phyloP scores from a whole-genome alignment of 1,284 basidiomycete genomes.

The Leccinum subrobustum region DNA sequence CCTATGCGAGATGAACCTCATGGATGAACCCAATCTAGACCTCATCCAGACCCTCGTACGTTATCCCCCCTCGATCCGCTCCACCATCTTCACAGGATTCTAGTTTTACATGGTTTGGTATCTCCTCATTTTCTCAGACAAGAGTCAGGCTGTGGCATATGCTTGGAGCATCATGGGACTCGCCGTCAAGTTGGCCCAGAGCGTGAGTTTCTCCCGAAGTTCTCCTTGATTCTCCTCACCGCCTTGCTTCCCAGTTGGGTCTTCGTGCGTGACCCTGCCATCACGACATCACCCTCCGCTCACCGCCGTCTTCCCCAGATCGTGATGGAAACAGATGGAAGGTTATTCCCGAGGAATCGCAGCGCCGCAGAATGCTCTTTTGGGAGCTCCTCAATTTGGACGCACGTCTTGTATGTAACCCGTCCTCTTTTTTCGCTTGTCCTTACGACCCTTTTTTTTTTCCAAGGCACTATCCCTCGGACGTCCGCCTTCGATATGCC shows the following conservation, averaged over 20 bases:
- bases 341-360: conserved; percentile 65
- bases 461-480: conserved; percentile 73
- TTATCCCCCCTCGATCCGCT: conserved; percentile 7
- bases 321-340: conserved; percentile 69
- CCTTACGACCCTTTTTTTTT: conserved; percentile 5
- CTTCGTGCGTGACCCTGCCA: conserved; percentile 44
- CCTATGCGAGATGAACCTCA: conserved; percentile 65
- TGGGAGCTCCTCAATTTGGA: conserved; percentile 76
- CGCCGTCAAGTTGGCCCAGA: conserved; percentile 58
- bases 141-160: conserved; percentile 63
- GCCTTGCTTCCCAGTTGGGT: conserved; percentile 42
- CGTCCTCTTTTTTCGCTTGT: conserved; percentile 4
- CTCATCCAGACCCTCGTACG: conserved; percentile 62
- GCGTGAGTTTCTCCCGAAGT: conserved; percentile 38
- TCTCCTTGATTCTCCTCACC: conserved; percentile 3
- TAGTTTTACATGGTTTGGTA: conserved; percentile 75
- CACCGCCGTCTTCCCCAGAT: conserved; percentile 43
- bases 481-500: conserved; percentile 68
- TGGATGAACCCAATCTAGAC: conserved; percentile 68
- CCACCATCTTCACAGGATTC: conserved; percentile 20
- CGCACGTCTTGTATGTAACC: conserved; percentile 60
- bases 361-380: conserved; percentile 65
- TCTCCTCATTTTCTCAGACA: conserved; percentile 65
- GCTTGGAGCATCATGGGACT: conserved; percentile 70
- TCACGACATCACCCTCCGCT: conserved; percentile 19